Percentiles rank a stretch among this genome's conserved stretches.
phyloP scores from a whole-genome alignment of 805 yeast genomes.

The Nakazawaea holstii region DNA sequence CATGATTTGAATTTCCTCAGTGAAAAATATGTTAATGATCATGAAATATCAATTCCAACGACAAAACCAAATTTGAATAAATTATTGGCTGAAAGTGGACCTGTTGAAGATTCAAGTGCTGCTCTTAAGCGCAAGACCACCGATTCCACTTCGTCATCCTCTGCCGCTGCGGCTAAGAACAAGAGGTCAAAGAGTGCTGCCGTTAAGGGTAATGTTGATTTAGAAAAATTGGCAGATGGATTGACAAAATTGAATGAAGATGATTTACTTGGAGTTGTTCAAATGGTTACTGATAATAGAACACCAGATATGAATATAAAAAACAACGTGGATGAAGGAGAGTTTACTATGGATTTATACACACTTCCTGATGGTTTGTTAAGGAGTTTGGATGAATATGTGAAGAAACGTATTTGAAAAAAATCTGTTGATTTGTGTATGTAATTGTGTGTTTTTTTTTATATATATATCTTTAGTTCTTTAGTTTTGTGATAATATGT shows the following conservation, averaged over 20 bases:
- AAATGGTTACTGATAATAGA: conserved; percentile 94
- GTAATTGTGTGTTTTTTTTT: conserved; percentile 8
- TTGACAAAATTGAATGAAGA: conserved; percentile 86
- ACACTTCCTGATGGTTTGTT: conserved; percentile 88
- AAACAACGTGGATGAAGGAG: conserved; percentile 95
- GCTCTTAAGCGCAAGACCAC: conserved; percentile 11
- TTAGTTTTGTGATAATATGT: too few relatives aligned
- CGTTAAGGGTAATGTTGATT: conserved; percentile 71
- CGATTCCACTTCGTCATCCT: conserved; percentile 12
- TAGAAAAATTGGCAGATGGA: conserved; percentile 87
- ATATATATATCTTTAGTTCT: not conserved
- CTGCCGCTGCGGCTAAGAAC: conserved; percentile 29
- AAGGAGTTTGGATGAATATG: conserved; percentile 93
- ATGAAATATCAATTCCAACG: conserved; percentile 68
- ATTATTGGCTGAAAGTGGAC: conserved; percentile 75
- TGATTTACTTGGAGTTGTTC: conserved; percentile 90
- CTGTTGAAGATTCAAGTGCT: conserved; percentile 52
- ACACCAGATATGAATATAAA: conserved; percentile 94
- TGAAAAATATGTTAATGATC: conserved; percentile 74
- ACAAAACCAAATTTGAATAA: conserved; percentile 68
- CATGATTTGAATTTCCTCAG: conserved; percentile 87
- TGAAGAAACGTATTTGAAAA: conserved; percentile 52
- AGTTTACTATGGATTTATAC: conserved; percentile 91
- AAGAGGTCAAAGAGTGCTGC: conserved; percentile 55
- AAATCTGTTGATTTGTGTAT: conserved; percentile 18